phyloP scores from a whole-genome alignment of 2,329 filamentous ascomycete genomes.

The Xenosphaeropsis pyriputrescens region DNA sequence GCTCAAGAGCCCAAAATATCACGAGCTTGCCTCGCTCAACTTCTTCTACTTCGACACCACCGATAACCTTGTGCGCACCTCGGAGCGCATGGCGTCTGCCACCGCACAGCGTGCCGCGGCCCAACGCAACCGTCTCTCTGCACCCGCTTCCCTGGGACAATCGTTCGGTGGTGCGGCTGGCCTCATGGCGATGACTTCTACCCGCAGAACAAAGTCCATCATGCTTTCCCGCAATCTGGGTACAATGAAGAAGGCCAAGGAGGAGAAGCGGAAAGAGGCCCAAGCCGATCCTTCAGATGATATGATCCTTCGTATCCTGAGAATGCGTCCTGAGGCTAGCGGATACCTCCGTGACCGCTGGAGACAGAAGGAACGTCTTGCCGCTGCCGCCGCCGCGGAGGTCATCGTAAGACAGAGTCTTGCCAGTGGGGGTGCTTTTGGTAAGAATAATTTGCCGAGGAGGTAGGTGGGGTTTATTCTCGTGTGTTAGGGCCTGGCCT shows the following conservation, averaged over 20 bases:
- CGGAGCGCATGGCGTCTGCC: slow-evolving; percentile 85
- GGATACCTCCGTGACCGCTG: slow-evolving; percentile 81
- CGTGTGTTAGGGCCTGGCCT: too few relatives aligned
- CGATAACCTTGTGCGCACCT: slow-evolving; percentile 84
- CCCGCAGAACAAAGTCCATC: slow-evolving; percentile 60
- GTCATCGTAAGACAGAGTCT: slow-evolving; percentile 92
- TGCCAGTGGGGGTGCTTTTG: slow-evolving; percentile 30
- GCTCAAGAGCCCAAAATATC: slow-evolving; percentile 93
- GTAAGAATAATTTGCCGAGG: slow-evolving; percentile 18
- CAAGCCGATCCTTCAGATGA: slow-evolving; percentile 96
- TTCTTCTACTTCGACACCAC: slow-evolving; percentile 98
- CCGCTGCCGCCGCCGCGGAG: slow-evolving; percentile 79
- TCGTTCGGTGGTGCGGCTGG: slow-evolving; percentile 34
- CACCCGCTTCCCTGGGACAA: slow-evolving; percentile 40
- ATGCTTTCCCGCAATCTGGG: slow-evolving; percentile 91
- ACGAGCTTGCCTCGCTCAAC: slow-evolving; percentile 88
- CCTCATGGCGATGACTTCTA: slow-evolving; percentile 55
- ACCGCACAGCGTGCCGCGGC: slow-evolving; percentile 63
- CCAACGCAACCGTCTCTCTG: slow-evolving; percentile 58
- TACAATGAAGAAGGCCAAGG: slow-evolving; percentile 91
- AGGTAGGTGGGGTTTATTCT: slow-evolving; percentile 6
- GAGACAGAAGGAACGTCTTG: slow-evolving; percentile 85
- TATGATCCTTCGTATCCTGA: slow-evolving; percentile 88
- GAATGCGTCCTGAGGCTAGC: slow-evolving; percentile 86
- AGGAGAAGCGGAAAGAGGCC: slow-evolving; percentile 87